Percentiles rank a stretch among this genome's conserved stretches.
Evolutionary conservation across 1,284 basidiomycete genomes (phyloP).

Genomic region (Pterulicium gracile): DNA sequence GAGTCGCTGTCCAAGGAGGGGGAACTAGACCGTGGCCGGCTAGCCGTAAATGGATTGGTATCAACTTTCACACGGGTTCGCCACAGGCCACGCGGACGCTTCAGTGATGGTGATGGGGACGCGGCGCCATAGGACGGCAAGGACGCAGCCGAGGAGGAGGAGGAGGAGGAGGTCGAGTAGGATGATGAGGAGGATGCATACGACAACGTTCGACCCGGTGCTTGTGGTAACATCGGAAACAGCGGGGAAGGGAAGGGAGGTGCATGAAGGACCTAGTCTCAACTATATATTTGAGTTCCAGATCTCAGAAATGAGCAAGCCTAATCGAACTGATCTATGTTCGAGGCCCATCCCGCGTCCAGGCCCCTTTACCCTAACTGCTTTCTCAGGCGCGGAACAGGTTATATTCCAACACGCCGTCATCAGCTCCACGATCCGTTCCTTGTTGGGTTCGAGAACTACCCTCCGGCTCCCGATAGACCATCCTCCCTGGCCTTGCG

Average conservation of each 20-base stretch:
- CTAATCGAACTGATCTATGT: neutral
- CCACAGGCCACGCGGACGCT: neutral
- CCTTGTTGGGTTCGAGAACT: neutral
- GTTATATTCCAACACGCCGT: neutral
- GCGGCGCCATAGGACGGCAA: neutral
- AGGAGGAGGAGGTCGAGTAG: neutral
- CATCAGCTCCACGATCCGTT: neutral
- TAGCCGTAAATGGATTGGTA: constrained; percentile 1
- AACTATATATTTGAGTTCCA: neutral
- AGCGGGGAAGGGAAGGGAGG: neutral
- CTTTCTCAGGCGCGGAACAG: neutral
- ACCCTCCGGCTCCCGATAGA: neutral
- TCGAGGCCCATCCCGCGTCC: neutral
- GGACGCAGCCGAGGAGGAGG: neutral
- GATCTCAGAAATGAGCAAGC: neutral
- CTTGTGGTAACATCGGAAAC: neutral
- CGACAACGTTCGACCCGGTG: too few relatives aligned
- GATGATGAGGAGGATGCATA: neutral
- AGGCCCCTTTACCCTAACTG: neutral
- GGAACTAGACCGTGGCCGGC: constrained; percentile 9
- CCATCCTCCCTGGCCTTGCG: constrained; percentile 15
- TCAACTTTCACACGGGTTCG: neutral
- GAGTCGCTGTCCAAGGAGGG: constrained; percentile 4
- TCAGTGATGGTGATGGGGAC: neutral
- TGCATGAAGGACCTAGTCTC: neutral